Evolutionary conservation across 306 rosid species (phyloP).

Genomic region (Begonia fuchsioides): DNA sequence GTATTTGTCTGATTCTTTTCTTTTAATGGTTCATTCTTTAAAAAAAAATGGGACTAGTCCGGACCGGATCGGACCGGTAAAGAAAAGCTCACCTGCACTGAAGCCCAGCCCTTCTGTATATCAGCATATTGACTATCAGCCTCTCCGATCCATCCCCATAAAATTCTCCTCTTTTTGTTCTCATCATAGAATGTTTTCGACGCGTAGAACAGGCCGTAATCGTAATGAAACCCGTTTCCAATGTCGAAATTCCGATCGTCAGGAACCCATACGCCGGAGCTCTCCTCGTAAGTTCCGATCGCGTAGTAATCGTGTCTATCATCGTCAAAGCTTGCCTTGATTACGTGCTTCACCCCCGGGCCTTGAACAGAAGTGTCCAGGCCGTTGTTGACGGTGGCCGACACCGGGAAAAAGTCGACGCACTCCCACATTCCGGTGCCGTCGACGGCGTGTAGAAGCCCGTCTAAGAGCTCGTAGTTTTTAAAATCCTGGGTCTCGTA

Average conservation of each 20-base stretch:
- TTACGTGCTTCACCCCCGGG: conserved; percentile 48
- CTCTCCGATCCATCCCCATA: conserved; percentile 95
- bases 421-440: conserved; percentile 96
- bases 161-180: conserved; percentile 40
- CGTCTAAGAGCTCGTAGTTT: conserved; percentile 29
- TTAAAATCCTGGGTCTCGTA: conserved; percentile 63
- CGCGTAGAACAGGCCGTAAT: conserved; percentile 68
- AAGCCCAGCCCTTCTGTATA: conserved; percentile 84
- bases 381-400: conserved; percentile 21
- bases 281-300: conserved; percentile 56
- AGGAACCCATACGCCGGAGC: conserved; percentile 30
- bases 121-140: conserved; percentile 75
- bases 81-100: conserved; percentile 49
- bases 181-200: conserved; percentile 70
- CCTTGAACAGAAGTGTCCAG: conserved; percentile 45
- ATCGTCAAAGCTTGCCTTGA: conserved; percentile 66
- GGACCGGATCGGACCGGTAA: too few relatives aligned
- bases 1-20: too few relatives aligned
- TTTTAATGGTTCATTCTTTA: too few relatives aligned
- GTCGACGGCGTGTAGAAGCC: conserved; percentile 44
- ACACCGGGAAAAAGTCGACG: conserved; percentile 65
- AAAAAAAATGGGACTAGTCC: too few relatives aligned
- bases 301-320: conserved; percentile 73
- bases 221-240: conserved; percentile 50
- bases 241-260: conserved; percentile 44